These are phyloP conservation scores for Violaceomyces palustris DNA, from an alignment of 1,284 basidiomycete genomes.

Conservation along the genomic window DNA sequence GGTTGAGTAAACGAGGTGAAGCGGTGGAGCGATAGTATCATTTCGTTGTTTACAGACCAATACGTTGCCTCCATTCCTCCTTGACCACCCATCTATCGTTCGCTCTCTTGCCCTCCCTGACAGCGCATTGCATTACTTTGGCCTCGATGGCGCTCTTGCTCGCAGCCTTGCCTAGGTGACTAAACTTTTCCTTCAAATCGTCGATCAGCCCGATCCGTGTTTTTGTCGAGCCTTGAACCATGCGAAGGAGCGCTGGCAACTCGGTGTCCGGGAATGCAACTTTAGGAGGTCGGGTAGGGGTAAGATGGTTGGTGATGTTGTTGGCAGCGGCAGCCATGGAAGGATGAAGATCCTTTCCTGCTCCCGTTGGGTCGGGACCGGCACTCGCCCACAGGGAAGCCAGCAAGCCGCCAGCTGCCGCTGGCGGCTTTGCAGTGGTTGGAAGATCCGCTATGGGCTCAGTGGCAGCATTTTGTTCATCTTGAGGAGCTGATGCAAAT, in stretches of 20 bases:
- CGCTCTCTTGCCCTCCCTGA: conserved; percentile 29
- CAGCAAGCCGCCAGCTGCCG: conserved; percentile 10
- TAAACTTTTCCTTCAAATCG: conserved; percentile 38
- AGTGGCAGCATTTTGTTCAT: conserved; percentile 2
- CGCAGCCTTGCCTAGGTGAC: conserved; percentile 18
- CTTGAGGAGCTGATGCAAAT: too few relatives aligned
- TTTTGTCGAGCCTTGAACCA: conserved; percentile 36
- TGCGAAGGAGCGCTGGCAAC: conserved; percentile 21
- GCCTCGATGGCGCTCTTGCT: conserved; percentile 40
- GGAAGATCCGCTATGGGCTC: not conserved
- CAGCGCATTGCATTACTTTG: conserved; percentile 26
- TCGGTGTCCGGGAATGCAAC: conserved; percentile 19
- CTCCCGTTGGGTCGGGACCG: not conserved
- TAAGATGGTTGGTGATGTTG: not conserved
- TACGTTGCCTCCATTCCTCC: too few relatives aligned
- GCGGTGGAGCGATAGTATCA: too few relatives aligned
- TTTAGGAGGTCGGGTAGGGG: conserved; percentile 2
- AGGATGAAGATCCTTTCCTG: not conserved
- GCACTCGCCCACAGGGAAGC: conserved; percentile 12
- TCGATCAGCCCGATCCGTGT: conserved; percentile 37
- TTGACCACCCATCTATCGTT: conserved; percentile 32
- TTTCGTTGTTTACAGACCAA: too few relatives aligned
- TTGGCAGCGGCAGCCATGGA: conserved; percentile 1
- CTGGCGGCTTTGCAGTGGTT: not conserved
- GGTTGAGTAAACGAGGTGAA: too few relatives aligned